Evolutionary conservation across 2,329 filamentous ascomycete species (phyloP).

Genomic region (Gremmenia infestans): DNA sequence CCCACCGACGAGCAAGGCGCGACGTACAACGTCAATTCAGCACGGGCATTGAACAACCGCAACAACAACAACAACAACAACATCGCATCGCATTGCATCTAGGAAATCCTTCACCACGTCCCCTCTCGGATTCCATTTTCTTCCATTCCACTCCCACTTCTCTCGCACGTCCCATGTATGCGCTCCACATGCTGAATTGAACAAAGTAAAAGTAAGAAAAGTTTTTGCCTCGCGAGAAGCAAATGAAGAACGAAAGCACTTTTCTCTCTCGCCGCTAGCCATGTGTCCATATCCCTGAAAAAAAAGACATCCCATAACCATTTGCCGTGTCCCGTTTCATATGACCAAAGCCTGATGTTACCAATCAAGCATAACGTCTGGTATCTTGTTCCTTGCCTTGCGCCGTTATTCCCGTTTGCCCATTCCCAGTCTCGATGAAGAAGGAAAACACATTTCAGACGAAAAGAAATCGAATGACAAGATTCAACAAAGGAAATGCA

Average conservation of each 20-base stretch:
- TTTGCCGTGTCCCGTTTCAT: not conserved
- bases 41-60: not conserved
- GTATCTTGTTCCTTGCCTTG: conserved; percentile 5
- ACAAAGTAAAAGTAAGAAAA: not conserved
- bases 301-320: not conserved
- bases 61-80: not conserved
- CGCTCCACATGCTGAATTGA: not conserved
- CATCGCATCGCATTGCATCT: not conserved
- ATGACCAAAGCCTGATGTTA: not conserved
- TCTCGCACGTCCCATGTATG: too few species aligned
- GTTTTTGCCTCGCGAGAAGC: not conserved
- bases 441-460: not conserved
- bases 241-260: not conserved
- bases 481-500: not conserved
- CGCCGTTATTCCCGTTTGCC: conserved; percentile 2
- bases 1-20: not conserved
- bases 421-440: not conserved
- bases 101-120: not conserved
- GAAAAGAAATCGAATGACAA: not conserved
- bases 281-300: not conserved
- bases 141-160: too few species aligned
- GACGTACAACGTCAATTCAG: not conserved
- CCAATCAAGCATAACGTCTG: not conserved
- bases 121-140: not conserved
- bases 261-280: not conserved